phyloP scores from a whole-genome alignment of 2,329 filamentous ascomycete species.

The Dactylellina sp. region DNA sequence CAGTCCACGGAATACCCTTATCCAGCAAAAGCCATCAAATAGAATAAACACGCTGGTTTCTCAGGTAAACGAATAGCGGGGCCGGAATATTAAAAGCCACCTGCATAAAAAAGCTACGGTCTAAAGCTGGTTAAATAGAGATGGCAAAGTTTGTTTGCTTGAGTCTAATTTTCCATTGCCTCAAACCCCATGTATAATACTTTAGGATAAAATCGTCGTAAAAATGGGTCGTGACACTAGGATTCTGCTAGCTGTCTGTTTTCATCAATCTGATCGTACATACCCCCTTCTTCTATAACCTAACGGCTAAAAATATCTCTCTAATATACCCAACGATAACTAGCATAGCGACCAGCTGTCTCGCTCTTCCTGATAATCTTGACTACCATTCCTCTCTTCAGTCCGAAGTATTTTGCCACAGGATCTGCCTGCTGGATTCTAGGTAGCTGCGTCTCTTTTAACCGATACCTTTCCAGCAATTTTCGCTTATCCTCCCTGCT shows the following conservation, averaged over 20 bases:
- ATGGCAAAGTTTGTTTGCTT: too few relatives aligned
- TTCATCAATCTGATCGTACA: slow-evolving; percentile 49
- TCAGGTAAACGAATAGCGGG: too few relatives aligned
- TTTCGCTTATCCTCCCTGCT: slow-evolving; percentile 89
- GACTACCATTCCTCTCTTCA: slow-evolving; percentile 92
- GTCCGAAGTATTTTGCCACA: slow-evolving; percentile 88
- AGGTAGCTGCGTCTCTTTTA: slow-evolving; percentile 97
- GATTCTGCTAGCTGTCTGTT: background rate
- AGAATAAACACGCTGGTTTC: too few relatives aligned
- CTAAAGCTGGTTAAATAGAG: too few relatives aligned
- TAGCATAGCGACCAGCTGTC: slow-evolving; percentile 95
- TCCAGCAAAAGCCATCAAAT: too few relatives aligned
- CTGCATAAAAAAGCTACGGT: too few relatives aligned
- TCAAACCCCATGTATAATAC: slow-evolving; percentile 47
- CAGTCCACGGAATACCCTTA: too few relatives aligned
- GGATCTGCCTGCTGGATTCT: slow-evolving; percentile 92
- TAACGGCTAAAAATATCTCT: too few relatives aligned
- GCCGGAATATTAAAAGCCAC: too few relatives aligned
- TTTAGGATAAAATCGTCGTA: slow-evolving; percentile 14
- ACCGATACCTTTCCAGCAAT: slow-evolving; percentile 85
- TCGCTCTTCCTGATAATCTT: slow-evolving; percentile 98
- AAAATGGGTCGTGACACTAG: background rate
- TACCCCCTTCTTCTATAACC: slow-evolving; percentile 17
- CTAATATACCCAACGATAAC: slow-evolving; percentile 77
- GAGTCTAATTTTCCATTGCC: slow-evolving; percentile 52